phyloP scores from a whole-genome alignment of 129 eudicot genomes.

The Sambucus nigra region DNA sequence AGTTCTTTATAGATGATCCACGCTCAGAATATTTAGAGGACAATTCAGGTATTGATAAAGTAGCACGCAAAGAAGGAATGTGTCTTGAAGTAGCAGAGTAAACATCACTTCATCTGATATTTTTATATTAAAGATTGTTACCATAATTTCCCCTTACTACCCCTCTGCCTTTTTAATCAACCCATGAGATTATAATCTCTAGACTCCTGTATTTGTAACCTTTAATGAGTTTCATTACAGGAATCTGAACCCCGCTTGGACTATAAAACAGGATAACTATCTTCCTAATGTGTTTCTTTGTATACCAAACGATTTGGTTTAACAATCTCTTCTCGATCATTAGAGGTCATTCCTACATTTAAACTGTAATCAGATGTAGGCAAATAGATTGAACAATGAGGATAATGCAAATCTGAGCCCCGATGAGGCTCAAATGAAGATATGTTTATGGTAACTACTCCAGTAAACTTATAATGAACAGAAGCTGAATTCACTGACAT shows the following conservation, averaged over 20 bases:
- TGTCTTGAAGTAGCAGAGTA: slow-evolving; percentile 13
- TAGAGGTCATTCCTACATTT: slow-evolving; percentile 3
- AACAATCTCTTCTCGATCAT: slow-evolving; percentile 10
- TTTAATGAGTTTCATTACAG: too few species aligned
- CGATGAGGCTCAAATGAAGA: slow-evolving; percentile 13
- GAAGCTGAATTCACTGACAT: slow-evolving; percentile 16
- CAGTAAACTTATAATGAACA: slow-evolving; percentile 6
- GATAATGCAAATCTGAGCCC: slow-evolving; percentile 9
- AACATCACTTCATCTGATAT: slow-evolving; percentile 3
- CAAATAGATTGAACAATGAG: slow-evolving; percentile 9
- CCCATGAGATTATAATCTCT: slow-evolving; percentile 1
- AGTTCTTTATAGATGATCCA: slow-evolving; percentile 10
- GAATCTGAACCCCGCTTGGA: too few species aligned
- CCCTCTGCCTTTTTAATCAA: neutral
- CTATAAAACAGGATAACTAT: too few species aligned
- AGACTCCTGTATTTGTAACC: slow-evolving; percentile 13
- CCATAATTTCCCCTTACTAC: slow-evolving; percentile 6
- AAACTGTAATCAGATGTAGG: slow-evolving; percentile 7
- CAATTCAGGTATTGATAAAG: slow-evolving; percentile 9
- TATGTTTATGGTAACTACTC: slow-evolving; percentile 5
- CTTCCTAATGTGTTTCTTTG: slow-evolving; percentile 1
- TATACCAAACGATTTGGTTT: slow-evolving; percentile 2
- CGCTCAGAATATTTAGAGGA: slow-evolving; percentile 20
- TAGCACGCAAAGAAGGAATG: slow-evolving; percentile 4
- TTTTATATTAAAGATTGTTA: slow-evolving; percentile 3